Evolutionary conservation across 2,329 filamentous ascomycete genomes (phyloP), one percentile per base, ranked within the genome.

Genomic region (Fusarium paranaense): DNA sequence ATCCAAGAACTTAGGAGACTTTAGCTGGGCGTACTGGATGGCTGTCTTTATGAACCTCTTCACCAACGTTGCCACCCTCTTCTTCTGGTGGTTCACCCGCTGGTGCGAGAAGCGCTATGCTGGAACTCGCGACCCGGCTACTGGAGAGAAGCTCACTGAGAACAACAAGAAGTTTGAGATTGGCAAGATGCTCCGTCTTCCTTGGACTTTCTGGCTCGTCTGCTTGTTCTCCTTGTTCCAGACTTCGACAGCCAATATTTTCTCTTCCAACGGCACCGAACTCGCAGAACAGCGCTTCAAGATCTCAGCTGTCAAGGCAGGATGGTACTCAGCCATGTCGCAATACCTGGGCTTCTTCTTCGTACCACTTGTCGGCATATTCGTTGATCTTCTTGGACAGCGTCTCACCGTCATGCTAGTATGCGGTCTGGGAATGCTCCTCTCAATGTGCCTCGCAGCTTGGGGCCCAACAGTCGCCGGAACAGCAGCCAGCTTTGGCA

Each of bases 41-140:
- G 85, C 87, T 0, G 89, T 92, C 0, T 89, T 90, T 74, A 91
- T 91, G 87, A 91, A 91, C 67, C 66, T 92, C 3, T 91, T 92
- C 70, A 91, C 90, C 10, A 91, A 92, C 63, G 76, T 86, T 0
- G 84, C 86, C 1, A 90, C 89, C 0, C 62, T 85, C 0, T 79
- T 83, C 11, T 91, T 91, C 78, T 90, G 85, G 81, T 85, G 85
- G 73, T 91, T 91, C 76, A 90, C 85, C 0, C 83, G 83, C 11
- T 87, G 86, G 78, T 86, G 85, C 42, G 84, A 87, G 35, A 83
- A 82, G 27, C 83, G 82, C 27, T 91, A 87, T 61, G 75, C 79
- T 1, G 85, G 85, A 4, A 84, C 84, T 2, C 78, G 81, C 0
- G 90, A 92, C 62, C 86, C 86, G 0, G 89, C 89, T 0, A 91